Evolutionary conservation across 164 flowering plant genomes (phyloP), one percentile per base, ranked within the genome.

Genomic region (Vitis riparia): DNA sequence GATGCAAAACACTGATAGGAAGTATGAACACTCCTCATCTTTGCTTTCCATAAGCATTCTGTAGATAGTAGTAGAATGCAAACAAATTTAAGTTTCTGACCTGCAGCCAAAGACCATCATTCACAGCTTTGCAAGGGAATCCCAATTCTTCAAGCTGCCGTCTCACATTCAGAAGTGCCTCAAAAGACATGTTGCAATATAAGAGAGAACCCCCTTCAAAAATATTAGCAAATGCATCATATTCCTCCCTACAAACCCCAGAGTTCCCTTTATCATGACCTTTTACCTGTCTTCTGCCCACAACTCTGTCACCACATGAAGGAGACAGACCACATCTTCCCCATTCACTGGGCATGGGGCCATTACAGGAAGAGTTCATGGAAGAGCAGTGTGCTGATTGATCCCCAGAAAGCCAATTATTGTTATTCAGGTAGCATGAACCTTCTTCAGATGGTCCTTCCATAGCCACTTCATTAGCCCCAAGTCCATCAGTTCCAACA

Each of bases 71-170:
- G 8, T 37, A 1, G 13, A 19, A 57, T 63, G 12, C 58, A 59
- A 61, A 44, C 19, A 30, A 52, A 61, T 66, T 12, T 6, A 13
- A 53, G 47, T 11, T 55, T 65, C 75, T 59, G 9, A 96, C 99
- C 97, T 96, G 99, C 72, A 96, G 83, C 99, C 99, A 96, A 58
- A 93, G 91, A 76, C 99, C 91, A 79, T 96, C 99, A 80, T 93
- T 89, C 66, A 92, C 89, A 59, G 99, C 93, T 84, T 90, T 93
- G 86, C 99, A 89, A 61, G 99, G 98, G 67, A 96, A 96, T 10
- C 97, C 99, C 80, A 91, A 71, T 73, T 93, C 99, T 79, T 96
- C 99, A 72, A 96, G 93, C 72, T 87, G 98, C 81, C 85, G 92
- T 80, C 99, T 86, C 71, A 85, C 94, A 82, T 87, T 87, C 61